Base-by-base conservation (phyloP, 257 asterid species). In the Solanum chmielewskii region DNA sequence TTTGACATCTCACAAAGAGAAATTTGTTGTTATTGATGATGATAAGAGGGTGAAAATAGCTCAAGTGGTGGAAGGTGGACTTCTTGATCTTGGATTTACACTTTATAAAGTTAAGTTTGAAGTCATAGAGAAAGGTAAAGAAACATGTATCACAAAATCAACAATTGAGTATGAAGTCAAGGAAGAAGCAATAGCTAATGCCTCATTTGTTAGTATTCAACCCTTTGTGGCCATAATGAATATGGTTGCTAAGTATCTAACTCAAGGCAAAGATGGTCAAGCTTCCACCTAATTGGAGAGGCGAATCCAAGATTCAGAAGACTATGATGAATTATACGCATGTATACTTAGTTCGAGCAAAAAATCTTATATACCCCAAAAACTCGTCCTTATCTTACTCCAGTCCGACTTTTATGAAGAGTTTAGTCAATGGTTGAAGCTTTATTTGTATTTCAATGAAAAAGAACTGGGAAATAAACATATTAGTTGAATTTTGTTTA, bases 31-130 rank as follows among this genome's bases (percentile, higher is more conserved):
- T 86, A 89, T 94, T 27, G 98, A 95, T 47, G n/a, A 91, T 2
- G 92, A 88, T 87, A 92, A 86, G 59, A 88, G 91, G 2, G 89
- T 91, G 90, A 95, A 93, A 89, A 93, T 83, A 39, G 35, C 92
- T 20, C 95, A 94, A 86, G 92, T 91, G 85, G 89, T 91, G 27
- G 97, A 94, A 82, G 97, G 98, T 6, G 95, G 98, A 74, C 91
- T 59, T 88, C 90, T 96, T 27, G 92, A 93, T 70, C 29, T 92
- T 3, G 98, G 96, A 1, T 92, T 94, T 84, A 91, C 86, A 2
- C 87, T 90, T 6, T 94, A 83, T 27, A 90, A 93, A 7, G 88
- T 90, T 20, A 88, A 93, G 15, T 75, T 94, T 3, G 92, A 93
- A 89, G 82, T 95, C 42, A 47, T 88, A 11, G 95, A 93, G n/a